phyloP scores from a whole-genome alignment of 768 basidiomycete genomes.

The Naganishia antarctica region DNA sequence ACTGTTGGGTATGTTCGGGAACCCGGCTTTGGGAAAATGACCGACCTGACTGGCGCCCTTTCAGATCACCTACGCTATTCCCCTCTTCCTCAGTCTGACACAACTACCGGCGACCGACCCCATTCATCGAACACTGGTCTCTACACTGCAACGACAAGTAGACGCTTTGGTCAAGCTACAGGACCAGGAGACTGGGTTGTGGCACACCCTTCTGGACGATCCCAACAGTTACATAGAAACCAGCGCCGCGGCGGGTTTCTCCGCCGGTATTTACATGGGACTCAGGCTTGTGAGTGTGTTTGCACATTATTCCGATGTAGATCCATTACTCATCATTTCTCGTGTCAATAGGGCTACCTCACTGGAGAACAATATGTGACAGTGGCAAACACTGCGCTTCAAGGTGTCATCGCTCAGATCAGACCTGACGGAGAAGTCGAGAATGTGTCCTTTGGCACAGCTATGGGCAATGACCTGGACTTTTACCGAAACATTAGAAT shows the following conservation, averaged over 20 bases:
- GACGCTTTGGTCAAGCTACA: constrained; percentile 55
- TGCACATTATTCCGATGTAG: too few relatives aligned
- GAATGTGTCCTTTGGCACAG: constrained; percentile 57
- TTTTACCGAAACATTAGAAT: constrained; percentile 56
- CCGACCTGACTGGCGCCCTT: not conserved
- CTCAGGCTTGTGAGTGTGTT: constrained; percentile 23
- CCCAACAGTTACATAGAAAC: constrained; percentile 56
- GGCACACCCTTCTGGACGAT: constrained; percentile 59
- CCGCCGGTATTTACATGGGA: constrained; percentile 38
- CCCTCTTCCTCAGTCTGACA: constrained; percentile 51
- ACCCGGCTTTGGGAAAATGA: too few relatives aligned
- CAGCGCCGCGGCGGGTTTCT: constrained; percentile 41
- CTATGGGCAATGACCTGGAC: constrained; percentile 55
- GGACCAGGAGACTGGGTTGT: constrained; percentile 54
- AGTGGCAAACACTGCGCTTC: constrained; percentile 32
- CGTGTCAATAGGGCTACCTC: constrained; percentile 30
- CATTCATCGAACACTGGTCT: constrained; percentile 52
- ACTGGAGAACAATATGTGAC: constrained; percentile 24
- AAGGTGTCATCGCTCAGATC: constrained; percentile 52
- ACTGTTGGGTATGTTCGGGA: constrained; percentile 59
- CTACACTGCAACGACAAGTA: constrained; percentile 54
- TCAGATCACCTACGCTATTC: constrained; percentile 29
- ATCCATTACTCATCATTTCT: not conserved
- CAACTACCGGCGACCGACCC: constrained; percentile 52
- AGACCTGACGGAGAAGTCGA: constrained; percentile 54